Percentiles rank a stretch among this genome's conserved stretches.
Conservation (phyloP, 805 yeast genomes). For the Kluyveromyces wickerhamii region DNA sequence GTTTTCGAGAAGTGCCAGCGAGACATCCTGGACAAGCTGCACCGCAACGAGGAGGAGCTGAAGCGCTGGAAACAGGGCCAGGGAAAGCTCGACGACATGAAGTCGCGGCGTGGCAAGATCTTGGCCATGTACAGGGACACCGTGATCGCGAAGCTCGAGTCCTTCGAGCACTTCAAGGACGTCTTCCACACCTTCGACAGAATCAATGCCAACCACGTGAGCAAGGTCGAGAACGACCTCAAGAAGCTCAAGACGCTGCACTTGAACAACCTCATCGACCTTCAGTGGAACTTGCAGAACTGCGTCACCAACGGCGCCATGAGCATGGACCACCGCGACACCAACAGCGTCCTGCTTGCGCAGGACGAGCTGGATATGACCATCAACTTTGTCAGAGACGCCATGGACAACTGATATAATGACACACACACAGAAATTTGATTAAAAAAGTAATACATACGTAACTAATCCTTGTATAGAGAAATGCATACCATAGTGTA, state of each 20-base stretch:
- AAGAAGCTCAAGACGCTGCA: constrained; percentile 8
- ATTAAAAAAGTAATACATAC: not conserved
- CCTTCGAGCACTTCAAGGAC: constrained; percentile 6
- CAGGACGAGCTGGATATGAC: constrained; percentile 29
- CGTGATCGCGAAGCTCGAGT: constrained; percentile 5
- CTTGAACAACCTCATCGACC: constrained; percentile 24
- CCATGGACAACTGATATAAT: constrained; percentile 17
- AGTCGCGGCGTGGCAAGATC: constrained; percentile 5
- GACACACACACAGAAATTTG: constrained; percentile 10
- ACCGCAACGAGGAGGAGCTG: constrained; percentile 2
- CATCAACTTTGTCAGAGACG: constrained; percentile 30
- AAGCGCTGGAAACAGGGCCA: constrained; percentile 4
- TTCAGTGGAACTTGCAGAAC: constrained; percentile 26
- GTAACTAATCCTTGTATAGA: too few species aligned
- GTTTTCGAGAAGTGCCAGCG: constrained; percentile 14
- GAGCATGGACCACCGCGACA: constrained; percentile 21
- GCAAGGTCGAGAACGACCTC: constrained; percentile 10
- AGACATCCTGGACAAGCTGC: constrained; percentile 1
- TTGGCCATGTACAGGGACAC: constrained; percentile 6
- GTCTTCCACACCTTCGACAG: constrained; percentile 1
- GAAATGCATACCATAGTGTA: too few species aligned
- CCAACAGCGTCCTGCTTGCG: constrained; percentile 2
- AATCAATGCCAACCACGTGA: constrained; percentile 1
- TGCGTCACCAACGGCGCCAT: constrained; percentile 26
- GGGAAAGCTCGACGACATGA: constrained; percentile 4